These are phyloP conservation scores for Termitomyces sp. DNA, from an alignment of 768 basidiomycete species.

Conservation along the genomic window DNA sequence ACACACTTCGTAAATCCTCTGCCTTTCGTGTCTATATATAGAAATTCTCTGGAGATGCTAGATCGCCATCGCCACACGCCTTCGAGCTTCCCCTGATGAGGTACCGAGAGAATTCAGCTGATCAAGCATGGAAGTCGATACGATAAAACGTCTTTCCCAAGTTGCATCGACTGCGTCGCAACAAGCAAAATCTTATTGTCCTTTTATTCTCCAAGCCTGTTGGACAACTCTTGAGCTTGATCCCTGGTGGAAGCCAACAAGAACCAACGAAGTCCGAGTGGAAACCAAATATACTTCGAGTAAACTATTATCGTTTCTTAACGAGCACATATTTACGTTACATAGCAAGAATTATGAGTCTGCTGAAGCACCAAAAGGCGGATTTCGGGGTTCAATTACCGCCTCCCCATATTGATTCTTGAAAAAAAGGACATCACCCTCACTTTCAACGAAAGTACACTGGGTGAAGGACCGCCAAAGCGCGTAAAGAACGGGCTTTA, in stretches of 20 bases:
- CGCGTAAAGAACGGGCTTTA: constrained; percentile 36
- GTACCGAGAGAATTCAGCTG: not conserved
- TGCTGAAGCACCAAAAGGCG: not conserved
- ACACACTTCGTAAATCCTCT: not conserved
- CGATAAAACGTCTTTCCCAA: not conserved
- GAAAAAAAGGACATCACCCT: constrained; percentile 53
- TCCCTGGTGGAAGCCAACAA: not conserved
- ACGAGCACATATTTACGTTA: not conserved
- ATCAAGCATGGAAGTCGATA: not conserved
- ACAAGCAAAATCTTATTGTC: not conserved
- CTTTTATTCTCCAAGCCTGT: not conserved
- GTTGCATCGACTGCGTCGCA: not conserved
- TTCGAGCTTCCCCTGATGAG: not conserved
- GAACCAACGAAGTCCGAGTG: not conserved
- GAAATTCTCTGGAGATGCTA: not conserved
- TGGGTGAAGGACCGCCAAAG: constrained; percentile 57
- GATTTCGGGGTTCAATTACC: constrained; percentile 17
- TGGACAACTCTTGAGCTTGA: not conserved
- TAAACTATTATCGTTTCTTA: not conserved
- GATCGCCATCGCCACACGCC: not conserved
- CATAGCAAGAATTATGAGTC: not conserved
- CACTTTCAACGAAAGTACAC: constrained; percentile 53
- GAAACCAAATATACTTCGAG: not conserved
- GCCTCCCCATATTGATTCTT: constrained; percentile 43
- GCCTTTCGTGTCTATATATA: not conserved